These are phyloP conservation scores for Moesziomyces aphidis DNA, from an alignment of 1,284 basidiomycete genomes.

Conservation along the genomic window DNA sequence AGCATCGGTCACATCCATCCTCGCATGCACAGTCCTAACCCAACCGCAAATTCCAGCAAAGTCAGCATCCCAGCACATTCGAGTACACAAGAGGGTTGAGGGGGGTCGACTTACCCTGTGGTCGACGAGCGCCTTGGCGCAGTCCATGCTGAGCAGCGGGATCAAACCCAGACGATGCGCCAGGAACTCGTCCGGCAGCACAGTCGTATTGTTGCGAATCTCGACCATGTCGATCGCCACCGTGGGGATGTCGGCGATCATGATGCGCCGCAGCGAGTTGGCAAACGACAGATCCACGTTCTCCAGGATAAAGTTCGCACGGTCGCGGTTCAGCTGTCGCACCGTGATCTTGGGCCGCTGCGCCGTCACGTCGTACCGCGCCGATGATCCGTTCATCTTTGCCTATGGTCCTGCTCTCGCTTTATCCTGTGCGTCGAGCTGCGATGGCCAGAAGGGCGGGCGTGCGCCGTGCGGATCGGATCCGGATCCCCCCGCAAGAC, in stretches of 20 bases:
- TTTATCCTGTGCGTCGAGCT: not conserved
- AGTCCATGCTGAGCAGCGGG: slow-evolving; percentile 78
- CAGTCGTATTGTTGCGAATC: slow-evolving; percentile 89
- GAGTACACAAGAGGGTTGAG: no score
- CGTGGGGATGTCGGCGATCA: slow-evolving; percentile 67
- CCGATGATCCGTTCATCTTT: slow-evolving; percentile 29
- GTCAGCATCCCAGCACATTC: not conserved
- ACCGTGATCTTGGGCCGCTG: slow-evolving; percentile 54
- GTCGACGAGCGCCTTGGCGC: slow-evolving; percentile 59
- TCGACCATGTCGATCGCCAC: slow-evolving; percentile 95
- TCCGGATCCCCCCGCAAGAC: no score
- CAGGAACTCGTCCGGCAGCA: slow-evolving; percentile 96
- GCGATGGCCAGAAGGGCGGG: no score
- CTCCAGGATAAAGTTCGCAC: slow-evolving; percentile 64
- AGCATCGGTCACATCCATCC: slow-evolving; percentile 81
- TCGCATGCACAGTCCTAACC: slow-evolving; percentile 85
- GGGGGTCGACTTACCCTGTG: slow-evolving; percentile 52
- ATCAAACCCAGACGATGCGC: slow-evolving; percentile 95
- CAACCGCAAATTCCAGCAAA: not conserved
- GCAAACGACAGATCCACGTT: slow-evolving; percentile 66
- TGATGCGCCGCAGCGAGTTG: slow-evolving; percentile 63
- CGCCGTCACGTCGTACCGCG: slow-evolving; percentile 32
- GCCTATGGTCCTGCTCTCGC: not conserved
- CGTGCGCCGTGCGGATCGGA: no score
- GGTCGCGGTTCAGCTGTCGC: slow-evolving; percentile 54